Base-by-base conservation (phyloP, 2,329 filamentous ascomycete species). In the Talaromyces funiculosus region DNA sequence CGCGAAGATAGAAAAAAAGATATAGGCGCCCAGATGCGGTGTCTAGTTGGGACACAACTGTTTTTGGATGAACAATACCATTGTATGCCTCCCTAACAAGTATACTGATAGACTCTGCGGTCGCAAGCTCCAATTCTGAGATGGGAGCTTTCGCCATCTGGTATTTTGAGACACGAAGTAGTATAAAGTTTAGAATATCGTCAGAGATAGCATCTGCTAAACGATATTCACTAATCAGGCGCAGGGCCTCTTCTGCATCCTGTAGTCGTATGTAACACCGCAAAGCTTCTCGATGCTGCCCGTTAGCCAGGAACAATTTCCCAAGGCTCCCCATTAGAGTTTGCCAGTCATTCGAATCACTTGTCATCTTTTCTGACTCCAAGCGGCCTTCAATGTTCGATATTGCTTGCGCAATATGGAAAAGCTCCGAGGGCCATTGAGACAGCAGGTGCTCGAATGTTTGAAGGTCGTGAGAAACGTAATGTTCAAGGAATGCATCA, bases 71-170 rank as follows among this genome's bases (percentile, higher is more conserved):
- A 16, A 97, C 88, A 26, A 96, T 88, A 0, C 94, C 94, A 61
- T 93, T 89, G 64, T 92, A 89, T 0, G 92, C 92, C 75, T 97
- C 93, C 54, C 95, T 89, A 0, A 96, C 92, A 4, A 99, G 86
- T 7, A 97, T 78, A 1, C 86, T 86, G 56, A 97, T 89, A 1
- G 92, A 89, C 72, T 99, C 93, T 0, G 86, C 83, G 0, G 91
- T 94, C 3, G 88, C 82, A 61, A 89, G 86, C 69, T 92, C 90
- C 3, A 97, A 81, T 64, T 97, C 91, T 0, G 81, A 73, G 18
- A 85, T 76, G 0, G 85, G 78, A 67, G 92, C 89, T 5, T 82
- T 82, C 56, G 84, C 82, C 61, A 89, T 77, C 65, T 89, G 85
- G 56, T 87, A 84, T 63, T 86, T 83, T 0, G 89, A 86, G 2